These are phyloP conservation scores for Backusella tuberculispora DNA, from an alignment of 192 early-diverging fungal genomes.

Conservation along the genomic window DNA sequence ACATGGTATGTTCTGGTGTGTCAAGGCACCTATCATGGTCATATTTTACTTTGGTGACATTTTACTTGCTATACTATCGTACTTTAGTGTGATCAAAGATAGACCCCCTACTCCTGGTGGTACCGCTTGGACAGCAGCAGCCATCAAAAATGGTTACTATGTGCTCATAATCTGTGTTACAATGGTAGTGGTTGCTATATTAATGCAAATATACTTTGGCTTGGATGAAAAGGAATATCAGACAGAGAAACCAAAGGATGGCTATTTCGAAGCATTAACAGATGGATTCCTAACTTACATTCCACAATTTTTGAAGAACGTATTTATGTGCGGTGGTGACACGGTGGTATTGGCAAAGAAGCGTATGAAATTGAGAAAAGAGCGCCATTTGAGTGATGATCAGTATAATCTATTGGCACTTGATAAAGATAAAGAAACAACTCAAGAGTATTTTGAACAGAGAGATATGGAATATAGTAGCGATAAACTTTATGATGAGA, in stretches of 20 bases:
- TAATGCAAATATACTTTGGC: constrained; percentile 41
- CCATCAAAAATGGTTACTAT: constrained; percentile 39
- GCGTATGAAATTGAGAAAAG: constrained; percentile 27
- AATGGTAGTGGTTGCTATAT: constrained; percentile 31
- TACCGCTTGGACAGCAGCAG: constrained; percentile 36
- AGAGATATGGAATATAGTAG: not conserved
- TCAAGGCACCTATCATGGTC: constrained; percentile 45
- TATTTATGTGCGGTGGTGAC: constrained; percentile 35
- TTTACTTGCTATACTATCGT: constrained; percentile 20
- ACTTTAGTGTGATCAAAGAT: constrained; percentile 36
- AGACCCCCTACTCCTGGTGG: constrained; percentile 7
- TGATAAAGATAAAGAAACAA: not conserved
- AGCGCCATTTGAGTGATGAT: constrained; percentile 21
- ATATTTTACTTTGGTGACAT: constrained; percentile 46
- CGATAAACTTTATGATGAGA: not conserved
- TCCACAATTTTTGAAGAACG: constrained; percentile 34
- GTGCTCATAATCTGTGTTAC: constrained; percentile 33
- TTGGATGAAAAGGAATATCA: constrained; percentile 30
- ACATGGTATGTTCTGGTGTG: constrained; percentile 44
- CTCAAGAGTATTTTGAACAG: not conserved
- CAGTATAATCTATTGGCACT: constrained; percentile 10
- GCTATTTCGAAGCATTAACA: constrained; percentile 21
- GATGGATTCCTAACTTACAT: constrained; percentile 37
- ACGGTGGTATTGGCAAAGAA: constrained; percentile 38
- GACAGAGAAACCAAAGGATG: constrained; percentile 19